Evolutionary conservation across 768 basidiomycete genomes (phyloP), one percentile per base, ranked within the genome.

Genomic region (Lyophyllum semitale): DNA sequence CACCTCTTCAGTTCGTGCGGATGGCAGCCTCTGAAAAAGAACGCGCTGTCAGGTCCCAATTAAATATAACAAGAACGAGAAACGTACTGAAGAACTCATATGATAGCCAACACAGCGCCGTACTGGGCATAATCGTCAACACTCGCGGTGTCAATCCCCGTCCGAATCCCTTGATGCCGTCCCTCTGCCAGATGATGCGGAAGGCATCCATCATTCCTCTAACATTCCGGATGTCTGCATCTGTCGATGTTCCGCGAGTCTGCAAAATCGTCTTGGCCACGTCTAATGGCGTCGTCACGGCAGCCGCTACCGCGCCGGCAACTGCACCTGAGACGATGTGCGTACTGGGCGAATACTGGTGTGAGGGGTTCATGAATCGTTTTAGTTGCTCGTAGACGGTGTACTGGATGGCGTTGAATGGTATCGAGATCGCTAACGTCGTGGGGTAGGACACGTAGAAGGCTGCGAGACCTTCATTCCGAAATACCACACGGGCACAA

Each of bases 391-490:
- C 97, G 75, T 99, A 99, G 8, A 93, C 91, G 8, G 93, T 92
- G 75, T 93, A 98, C 70, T 99, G 97, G 45, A 95, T 95, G 51
- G 97, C 97, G 62, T 95, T 98, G 78, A 98, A 98, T 2, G 97
- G 97, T 55, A 99, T 91, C 42, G 93, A 88, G 81, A 99, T 98
- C 60, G 85, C 92, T 63, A 99, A 79, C 4, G 97, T 99, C 15
- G 97, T 99, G 20, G 97, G 97, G 73, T 99, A 99, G 4, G 97
- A 99, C 55, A 99, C 86, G 73, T 98, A 99, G 79, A 99, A 98
- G 8, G 97, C 97, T 33, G 74, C 64, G 43, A 97, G 69, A 35
- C 97, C 97, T 73, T 99, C 97, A 32, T 75, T 85, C 41, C 73
- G 81, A 73, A 93, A 94, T 48, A 99, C 90, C 12, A 87, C 86